Base-by-base conservation (phyloP, 2,329 filamentous ascomycete species). In the Fusarium nanum region DNA sequence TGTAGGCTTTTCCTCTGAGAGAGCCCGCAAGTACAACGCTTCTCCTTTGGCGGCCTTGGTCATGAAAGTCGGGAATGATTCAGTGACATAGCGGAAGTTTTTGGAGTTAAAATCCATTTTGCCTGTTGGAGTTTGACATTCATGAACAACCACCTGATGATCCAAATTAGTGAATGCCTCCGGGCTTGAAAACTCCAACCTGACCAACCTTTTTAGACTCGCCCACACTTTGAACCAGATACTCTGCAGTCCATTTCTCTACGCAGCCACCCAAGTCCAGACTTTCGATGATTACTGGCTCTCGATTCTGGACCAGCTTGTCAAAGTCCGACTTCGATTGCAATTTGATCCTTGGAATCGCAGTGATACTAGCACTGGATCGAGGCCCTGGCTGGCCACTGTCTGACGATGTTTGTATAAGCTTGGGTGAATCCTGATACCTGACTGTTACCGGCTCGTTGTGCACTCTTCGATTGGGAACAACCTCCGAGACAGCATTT, bases 21-120 rank as follows among this genome's bases (percentile, higher is more conserved):
- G 83, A 4, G 93, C 89, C 27, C 94, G 90, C n/a, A 97, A 83
- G 77, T 97, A 97, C 37, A 94, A 81, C 64, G 86, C 87, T 42
- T 85, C 85, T 13, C 92, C 92, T 7, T 78, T 76, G 22, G 85
- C 79, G 20, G 89, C 87, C 53, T 87, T 85, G 34, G 87, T 78
- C 53, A 94, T 83, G 76, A 97, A 94, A 0, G 85, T 80, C 2
- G 84, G 86, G 71, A 97, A 93, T 4, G 82, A 76, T 67, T 90
- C 89, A 6, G 88, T 92, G 11, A 86, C 83, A 76, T 97, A 97
- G 40, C 83, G 81, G 76, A 97, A 97, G 78, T 97, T 97, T 79
- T 97, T 97, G 47, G 85, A 83, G 60, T 89, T 89, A 76, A 97
- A 97, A 72, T 93, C 91, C 91, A 97, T 93, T 47, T 87, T 87